Evolutionary conservation across 2,329 filamentous ascomycete species (phyloP).

Genomic region (Scedosporium boydii): DNA sequence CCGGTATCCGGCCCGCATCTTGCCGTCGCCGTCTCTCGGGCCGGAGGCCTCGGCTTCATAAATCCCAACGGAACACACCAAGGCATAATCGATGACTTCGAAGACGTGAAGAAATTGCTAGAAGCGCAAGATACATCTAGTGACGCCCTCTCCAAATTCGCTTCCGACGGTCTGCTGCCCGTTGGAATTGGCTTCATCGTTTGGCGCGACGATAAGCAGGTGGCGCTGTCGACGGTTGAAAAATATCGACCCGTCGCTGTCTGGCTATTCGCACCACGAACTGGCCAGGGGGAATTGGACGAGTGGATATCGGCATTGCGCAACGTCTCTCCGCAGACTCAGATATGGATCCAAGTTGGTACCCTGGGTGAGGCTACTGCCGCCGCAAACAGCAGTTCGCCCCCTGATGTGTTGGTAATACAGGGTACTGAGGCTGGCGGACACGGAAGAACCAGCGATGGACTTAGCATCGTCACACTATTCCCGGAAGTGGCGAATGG

Average conservation of each 20-base stretch:
- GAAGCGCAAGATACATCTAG: not conserved
- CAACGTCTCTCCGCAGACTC: conserved; percentile 25
- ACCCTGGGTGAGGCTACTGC: conserved; percentile 35
- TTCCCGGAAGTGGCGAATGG: conserved; percentile 39
- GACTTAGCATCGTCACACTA: conserved; percentile 33
- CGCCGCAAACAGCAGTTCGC: conserved; percentile 21
- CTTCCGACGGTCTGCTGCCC: conserved; percentile 21
- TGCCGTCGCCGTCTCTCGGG: conserved; percentile 55
- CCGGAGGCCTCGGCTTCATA: conserved; percentile 55
- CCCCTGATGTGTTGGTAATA: conserved; percentile 40
- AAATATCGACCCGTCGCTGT: conserved; percentile 10
- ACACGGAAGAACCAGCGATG: conserved; percentile 35
- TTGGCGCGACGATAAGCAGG: conserved; percentile 31
- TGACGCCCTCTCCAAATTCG: conserved; percentile 11
- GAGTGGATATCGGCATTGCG: not conserved
- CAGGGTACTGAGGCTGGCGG: conserved; percentile 46
- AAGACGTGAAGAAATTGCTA: conserved; percentile 16
- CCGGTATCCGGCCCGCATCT: conserved; percentile 46
- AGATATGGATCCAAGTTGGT: conserved; percentile 45
- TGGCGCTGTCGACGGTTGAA: conserved; percentile 19
- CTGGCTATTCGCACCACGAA: conserved; percentile 37
- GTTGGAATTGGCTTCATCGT: conserved; percentile 37
- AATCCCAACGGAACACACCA: conserved; percentile 26
- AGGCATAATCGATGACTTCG: conserved; percentile 20
- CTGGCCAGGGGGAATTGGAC: conserved; percentile 17